Evolutionary conservation across 2,329 filamentous ascomycete species (phyloP), one percentile per base, ranked within the genome.

Genomic region (Grosmannia penicillata): DNA sequence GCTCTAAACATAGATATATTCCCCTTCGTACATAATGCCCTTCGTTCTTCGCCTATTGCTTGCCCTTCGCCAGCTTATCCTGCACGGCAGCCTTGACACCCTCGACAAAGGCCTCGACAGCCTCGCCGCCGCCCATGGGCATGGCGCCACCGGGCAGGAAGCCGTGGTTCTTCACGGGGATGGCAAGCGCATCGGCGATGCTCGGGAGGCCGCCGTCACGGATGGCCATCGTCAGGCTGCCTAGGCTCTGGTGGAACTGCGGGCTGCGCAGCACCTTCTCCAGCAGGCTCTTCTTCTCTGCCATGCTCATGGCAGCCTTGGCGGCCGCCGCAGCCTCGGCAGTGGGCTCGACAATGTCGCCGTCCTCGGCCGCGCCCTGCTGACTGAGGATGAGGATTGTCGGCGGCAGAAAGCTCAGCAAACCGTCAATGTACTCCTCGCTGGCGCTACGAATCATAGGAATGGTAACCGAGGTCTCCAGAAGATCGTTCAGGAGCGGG

Each of bases 131-230:
- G 31, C 87, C 89, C 33, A 95, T 59, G 3, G 89, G 87, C 63
- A 95, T 45, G 78, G 36, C 74, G 6, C 83, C 79, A 39, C 82
- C 77, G 44, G 70, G 70, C 51, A 93, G 70, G 46, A 82, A 81
- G 4, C 89, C 89, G n/a, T 81, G 81, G 53, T 94, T 85, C 52
- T 80, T 72, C 17, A 98, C 75, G 48, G 76, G 75, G 42, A 96
- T 72, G 7, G 77, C 73, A 28, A 98, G 63, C 4, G 87, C 89
- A 50, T 93, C 86, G 7, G 85, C 81, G 46, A 98, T 81, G 49
- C 78, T 93, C 5, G 89, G 87, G 41, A 98, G 60, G 0, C 89
- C 91, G 11, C 91, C 91, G 49, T 96, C 89, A 41, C 86, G 70
- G 39, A 98, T 65, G 11, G 91, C 91, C 58, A 86, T 76, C 0